Conservation (phyloP, 352 stramenopile species). For the Phytopythium mirpurense region DNA sequence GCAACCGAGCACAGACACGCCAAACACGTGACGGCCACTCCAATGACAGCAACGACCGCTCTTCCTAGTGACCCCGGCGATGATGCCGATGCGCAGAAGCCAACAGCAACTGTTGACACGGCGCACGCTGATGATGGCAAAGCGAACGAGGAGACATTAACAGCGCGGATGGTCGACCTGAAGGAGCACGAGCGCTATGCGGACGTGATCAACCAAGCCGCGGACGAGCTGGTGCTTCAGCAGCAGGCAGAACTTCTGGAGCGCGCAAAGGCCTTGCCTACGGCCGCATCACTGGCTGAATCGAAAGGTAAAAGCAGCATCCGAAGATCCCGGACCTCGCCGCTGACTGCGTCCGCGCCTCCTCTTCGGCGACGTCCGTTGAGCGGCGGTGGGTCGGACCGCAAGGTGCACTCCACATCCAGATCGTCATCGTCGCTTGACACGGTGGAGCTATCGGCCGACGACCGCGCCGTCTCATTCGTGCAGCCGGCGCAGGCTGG, state of each 20-base stretch:
- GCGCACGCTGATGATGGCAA: neutral
- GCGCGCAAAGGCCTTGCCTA: neutral
- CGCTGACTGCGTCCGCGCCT: neutral
- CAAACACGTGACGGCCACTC: neutral
- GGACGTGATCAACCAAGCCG: constrained; percentile 18
- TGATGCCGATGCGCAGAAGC: neutral
- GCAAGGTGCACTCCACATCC: constrained; percentile 10
- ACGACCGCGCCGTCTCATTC: constrained; percentile 17
- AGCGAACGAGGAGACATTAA: neutral
- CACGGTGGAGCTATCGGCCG: constrained; percentile 10
- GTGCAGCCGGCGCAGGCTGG: constrained; percentile 23
- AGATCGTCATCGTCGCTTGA: constrained; percentile 9
- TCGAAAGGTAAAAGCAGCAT: neutral
- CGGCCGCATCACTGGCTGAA: neutral
- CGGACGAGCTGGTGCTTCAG: constrained; percentile 13
- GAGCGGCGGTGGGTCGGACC: constrained; percentile 9
- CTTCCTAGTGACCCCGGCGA: neutral
- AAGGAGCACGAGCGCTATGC: constrained; percentile 27
- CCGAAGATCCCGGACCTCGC: neutral
- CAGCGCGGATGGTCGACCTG: constrained; percentile 6
- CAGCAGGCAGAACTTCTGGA: constrained; percentile 6
- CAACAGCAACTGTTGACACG: neutral
- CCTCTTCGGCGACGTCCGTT: neutral
- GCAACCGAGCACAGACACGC: neutral
- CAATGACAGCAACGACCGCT: neutral